A percentile compares a stretch with the other conserved stretches of the same genome.
These are phyloP conservation scores for Tricladium varicosporioides DNA, from an alignment of 2,329 filamentous ascomycete species.

Conservation along the genomic window DNA sequence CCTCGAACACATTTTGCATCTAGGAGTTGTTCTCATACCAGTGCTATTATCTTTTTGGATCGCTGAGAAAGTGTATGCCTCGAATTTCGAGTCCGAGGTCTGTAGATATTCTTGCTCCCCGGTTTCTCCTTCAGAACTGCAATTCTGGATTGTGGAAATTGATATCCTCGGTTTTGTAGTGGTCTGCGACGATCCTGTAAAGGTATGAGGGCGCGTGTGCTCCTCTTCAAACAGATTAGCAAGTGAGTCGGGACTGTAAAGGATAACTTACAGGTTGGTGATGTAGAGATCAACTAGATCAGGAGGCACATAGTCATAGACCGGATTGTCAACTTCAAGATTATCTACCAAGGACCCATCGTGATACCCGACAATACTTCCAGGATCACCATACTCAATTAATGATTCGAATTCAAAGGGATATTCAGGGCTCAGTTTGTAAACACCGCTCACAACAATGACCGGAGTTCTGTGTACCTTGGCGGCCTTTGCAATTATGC, in stretches of 20 bases:
- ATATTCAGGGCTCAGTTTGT: slow-evolving; percentile 89
- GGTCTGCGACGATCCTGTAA: slow-evolving; percentile 71
- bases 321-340: slow-evolving; percentile 73
- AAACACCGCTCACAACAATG: slow-evolving; percentile 85
- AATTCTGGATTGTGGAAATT: slow-evolving; percentile 49
- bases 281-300: slow-evolving; percentile 79
- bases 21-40: no score
- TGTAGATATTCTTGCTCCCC: neutral
- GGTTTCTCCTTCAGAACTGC: slow-evolving; percentile 22
- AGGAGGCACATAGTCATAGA: slow-evolving; percentile 79
- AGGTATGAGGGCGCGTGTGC: slow-evolving; percentile 69
- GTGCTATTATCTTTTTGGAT: neutral
- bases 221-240: slow-evolving; percentile 44
- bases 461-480: slow-evolving; percentile 80
- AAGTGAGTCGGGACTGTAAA: slow-evolving; percentile 24
- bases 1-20: no score
- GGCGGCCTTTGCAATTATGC: slow-evolving; percentile 80
- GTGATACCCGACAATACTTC: slow-evolving; percentile 72
- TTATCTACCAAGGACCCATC: slow-evolving; percentile 77
- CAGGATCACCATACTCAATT: slow-evolving; percentile 83
- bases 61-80: neutral
- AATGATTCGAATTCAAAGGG: slow-evolving; percentile 78
- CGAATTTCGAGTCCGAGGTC: no score
- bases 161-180: slow-evolving; percentile 72
- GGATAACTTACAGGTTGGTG: slow-evolving; percentile 68